Evolutionary conservation across 2,329 filamentous ascomycete genomes (phyloP), one percentile per base, ranked within the genome.

Genomic region (Purpureocillium takamizusanense): DNA sequence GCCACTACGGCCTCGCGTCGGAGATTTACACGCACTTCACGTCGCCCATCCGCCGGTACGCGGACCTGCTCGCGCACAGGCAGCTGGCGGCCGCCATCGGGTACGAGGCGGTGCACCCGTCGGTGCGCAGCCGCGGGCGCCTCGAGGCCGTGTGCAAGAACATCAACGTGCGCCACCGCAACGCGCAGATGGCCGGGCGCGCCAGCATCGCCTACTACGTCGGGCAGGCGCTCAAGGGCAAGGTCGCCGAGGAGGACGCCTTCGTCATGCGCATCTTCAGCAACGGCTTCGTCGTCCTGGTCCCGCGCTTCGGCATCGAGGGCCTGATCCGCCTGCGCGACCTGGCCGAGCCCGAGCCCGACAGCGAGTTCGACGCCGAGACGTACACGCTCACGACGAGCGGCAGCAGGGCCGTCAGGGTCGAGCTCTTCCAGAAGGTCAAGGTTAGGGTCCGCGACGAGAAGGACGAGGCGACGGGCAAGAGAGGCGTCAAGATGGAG

Each of bases 11-110:
- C 49, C 80, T 98, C 28, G 94, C 94, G 1, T 88, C 84, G 4
- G 86, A 94, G 54, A 98, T 98, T 58, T 98, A 98, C 68, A 98
- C 92, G 2, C 92, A 98, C 62, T 98, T 98, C 65, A 98, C 92
- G 0, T 94, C 86, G 4, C 94, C 92, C 4, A 98, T 98, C 57
- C 85, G 92, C 42, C 86, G 94, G 23, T 98, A 98, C 59, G 90
- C 90, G n/a, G 92, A 98, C 66, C 75, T 98, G 3, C 80, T 95
- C 40, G 90, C 87, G 5, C 90, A 98, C 61, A 76, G 90, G 12
- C 92, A 98, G 67, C 81, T 98, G 37, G 90, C 92, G 0, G 90
- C 92, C 9, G 89, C 92, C 23, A 97, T 98, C 54, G 86, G 83
- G 42, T 97, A 97, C 67, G 89, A 89, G 66, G 70, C 81, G 30